Evolutionary conservation across 176 grass and related monocot species (phyloP).

Genomic region (Carex kokanica): DNA sequence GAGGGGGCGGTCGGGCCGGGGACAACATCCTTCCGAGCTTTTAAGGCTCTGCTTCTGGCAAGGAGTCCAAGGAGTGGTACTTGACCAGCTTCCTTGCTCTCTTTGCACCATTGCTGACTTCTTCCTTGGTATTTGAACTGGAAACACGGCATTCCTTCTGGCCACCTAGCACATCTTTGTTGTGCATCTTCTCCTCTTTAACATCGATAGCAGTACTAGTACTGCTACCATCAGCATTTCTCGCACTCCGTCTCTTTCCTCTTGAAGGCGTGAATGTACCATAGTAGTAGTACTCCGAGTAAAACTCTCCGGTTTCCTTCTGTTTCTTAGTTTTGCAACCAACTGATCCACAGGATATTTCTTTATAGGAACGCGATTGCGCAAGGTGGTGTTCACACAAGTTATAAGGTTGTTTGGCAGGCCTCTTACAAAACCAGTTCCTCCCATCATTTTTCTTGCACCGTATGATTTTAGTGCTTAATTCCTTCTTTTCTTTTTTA

Average conservation of each 20-base stretch:
- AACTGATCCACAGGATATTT: neutral
- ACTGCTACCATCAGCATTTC: neutral
- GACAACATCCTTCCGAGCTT: neutral
- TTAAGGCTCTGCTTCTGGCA: neutral
- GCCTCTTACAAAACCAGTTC: slow-evolving; percentile 18
- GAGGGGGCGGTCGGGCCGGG: neutral
- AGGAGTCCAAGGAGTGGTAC: slow-evolving; percentile 23
- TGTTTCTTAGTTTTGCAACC: neutral
- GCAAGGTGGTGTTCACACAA: slow-evolving; percentile 12
- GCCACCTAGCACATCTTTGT: neutral
- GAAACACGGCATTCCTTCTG: neutral
- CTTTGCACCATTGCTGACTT: neutral
- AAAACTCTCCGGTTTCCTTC: neutral
- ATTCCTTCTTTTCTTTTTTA: neutral
- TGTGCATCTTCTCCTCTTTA: neutral
- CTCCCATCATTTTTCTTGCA: slow-evolving; percentile 28
- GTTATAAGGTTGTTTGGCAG: neutral
- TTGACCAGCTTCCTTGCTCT: slow-evolving; percentile 28
- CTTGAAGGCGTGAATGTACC: neutral
- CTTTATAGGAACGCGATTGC: neutral
- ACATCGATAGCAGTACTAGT: neutral
- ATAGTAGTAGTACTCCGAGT: slow-evolving; percentile 3
- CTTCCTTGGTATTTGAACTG: neutral
- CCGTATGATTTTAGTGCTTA: neutral
- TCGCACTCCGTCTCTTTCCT: neutral